Base-by-base conservation (phyloP, 176 grass and related monocot species). In the Poa annua region DNA sequence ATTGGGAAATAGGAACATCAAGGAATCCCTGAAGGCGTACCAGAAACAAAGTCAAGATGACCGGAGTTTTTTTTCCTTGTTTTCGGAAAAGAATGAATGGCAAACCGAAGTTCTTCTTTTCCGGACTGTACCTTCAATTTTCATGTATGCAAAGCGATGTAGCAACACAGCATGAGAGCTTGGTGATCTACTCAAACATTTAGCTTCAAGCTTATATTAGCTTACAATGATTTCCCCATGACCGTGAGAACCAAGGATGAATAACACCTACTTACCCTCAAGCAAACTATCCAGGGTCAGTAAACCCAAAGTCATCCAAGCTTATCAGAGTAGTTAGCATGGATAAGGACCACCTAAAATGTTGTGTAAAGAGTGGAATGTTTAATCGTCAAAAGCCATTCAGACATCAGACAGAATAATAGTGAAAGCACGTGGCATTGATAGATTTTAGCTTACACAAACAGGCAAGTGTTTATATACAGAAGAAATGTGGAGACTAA, bases 401-500 rank as follows among this genome's bases (percentile, higher is more conserved):
- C 15, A 21, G 12, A 35, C 33, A 53, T 33, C 32, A 66, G 45
- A 41, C 72, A 22, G n/a, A 56, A 72, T 39, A 17, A 80, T 62
- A 54, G 10, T 42, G 29, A 78, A 60, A 69, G 11, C 13, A 53
- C 59, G 62, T 38, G 19, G 19, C 14, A 53, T 17, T 39, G 12
- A 50, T 6, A 12, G 13, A 64, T 4, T 14, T 48, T 12, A 5
- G 7, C 16, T 11, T 63, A 38, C 3, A 36, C 62, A 71, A 53
- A 29, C 3, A 51, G 2, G 4, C 42, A 74, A 55, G 25, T 4
- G 51, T 59, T 48, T 59, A 48, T 13, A 38, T 75, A 68, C 50
- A 88, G 15, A 64, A 52, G 55, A 73, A 70, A 71, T 55, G 6
- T 17, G 14, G 20, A 73, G 50, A 71, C 35, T 24, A 8, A 21